These are phyloP conservation scores for Suillus americanus DNA, from an alignment of 768 basidiomycete species.

Conservation along the genomic window DNA sequence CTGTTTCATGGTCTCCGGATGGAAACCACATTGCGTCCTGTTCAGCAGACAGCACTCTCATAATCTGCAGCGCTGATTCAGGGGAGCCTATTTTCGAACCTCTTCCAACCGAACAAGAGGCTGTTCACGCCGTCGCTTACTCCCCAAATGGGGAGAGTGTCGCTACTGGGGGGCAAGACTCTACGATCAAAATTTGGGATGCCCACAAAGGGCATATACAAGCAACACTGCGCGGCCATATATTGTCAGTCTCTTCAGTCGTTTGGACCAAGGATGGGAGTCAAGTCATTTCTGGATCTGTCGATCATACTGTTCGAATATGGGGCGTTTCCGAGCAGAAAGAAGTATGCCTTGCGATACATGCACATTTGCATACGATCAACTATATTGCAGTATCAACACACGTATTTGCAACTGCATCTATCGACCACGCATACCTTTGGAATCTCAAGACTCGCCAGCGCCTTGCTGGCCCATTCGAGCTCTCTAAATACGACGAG, in stretches of 20 bases:
- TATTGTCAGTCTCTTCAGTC: not conserved
- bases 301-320: not conserved
- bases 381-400: not conserved
- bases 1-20: conserved; percentile 22
- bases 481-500: not conserved
- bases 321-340: not conserved
- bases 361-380: not conserved
- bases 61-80: not conserved
- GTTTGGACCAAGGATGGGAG: not conserved
- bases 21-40: conserved; percentile 18
- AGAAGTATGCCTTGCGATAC: not conserved
- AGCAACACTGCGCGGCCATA: not conserved
- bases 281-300: not conserved
- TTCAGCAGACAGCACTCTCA: not conserved
- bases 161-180: conserved; percentile 21
- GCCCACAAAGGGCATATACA: not conserved
- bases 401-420: not conserved
- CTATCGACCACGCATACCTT: not conserved
- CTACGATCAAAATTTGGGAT: conserved; percentile 23
- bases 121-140: conserved; percentile 23
- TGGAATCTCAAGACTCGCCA: not conserved
- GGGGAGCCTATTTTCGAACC: not conserved
- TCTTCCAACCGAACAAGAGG: conserved; percentile 11
- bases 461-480: not conserved
- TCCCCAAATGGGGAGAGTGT: conserved; percentile 18